phyloP scores from a whole-genome alignment of 257 asterid species.

The Euphrasia confusa region DNA sequence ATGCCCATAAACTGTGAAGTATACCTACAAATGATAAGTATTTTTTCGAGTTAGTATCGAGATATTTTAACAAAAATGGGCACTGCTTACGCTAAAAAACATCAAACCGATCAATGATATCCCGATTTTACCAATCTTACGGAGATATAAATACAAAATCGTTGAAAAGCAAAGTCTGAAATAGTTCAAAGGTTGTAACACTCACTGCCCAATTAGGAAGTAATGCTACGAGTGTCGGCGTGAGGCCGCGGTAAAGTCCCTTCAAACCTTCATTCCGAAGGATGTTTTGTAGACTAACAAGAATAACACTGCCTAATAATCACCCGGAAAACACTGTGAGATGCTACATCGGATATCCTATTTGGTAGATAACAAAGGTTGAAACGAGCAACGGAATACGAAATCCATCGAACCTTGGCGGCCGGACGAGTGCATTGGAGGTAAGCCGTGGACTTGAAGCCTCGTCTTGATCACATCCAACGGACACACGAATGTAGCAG shows the following conservation, averaged over 20 bases:
- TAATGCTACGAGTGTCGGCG: slow-evolving; percentile 86
- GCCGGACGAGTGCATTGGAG: slow-evolving; percentile 50
- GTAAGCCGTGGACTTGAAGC: slow-evolving; percentile 77
- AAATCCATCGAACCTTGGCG: slow-evolving; percentile 45
- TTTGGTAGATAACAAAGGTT: background rate
- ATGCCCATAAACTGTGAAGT: slow-evolving; percentile 88
- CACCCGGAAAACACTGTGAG: slow-evolving; percentile 27
- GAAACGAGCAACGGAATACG: background rate
- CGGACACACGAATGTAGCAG: slow-evolving; percentile 90
- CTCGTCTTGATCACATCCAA: slow-evolving; percentile 96
- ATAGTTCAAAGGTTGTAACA: slow-evolving; percentile 21
- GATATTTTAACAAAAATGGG: background rate
- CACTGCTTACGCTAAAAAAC: background rate
- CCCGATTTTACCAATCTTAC: background rate
- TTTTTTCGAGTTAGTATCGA: slow-evolving; percentile 20
- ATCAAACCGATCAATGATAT: background rate
- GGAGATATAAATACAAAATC: too few species aligned
- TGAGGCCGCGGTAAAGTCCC: slow-evolving; percentile 97
- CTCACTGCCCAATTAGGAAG: slow-evolving; percentile 99
- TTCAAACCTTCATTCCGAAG: slow-evolving; percentile 66
- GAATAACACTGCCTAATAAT: slow-evolving; percentile 75
- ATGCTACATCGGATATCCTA: background rate
- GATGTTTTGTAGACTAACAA: slow-evolving; percentile 65
- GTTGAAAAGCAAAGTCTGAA: background rate
- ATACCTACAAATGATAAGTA: slow-evolving; percentile 58